Base-by-base conservation (phyloP, 1,284 basidiomycete genomes). In the Serendipita sp. region DNA sequence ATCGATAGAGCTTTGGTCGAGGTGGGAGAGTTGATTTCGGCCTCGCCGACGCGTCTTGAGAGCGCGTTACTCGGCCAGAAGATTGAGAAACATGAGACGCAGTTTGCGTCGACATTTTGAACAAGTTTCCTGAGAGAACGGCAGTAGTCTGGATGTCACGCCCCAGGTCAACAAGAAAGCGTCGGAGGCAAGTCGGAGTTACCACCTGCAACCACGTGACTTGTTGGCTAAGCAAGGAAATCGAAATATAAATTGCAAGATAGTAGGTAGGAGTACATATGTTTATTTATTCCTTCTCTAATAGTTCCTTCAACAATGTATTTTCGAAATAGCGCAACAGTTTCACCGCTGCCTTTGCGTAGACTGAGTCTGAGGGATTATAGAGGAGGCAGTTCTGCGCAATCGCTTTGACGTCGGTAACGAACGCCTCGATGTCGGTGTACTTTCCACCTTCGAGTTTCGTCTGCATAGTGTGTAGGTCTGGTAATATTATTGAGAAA, bases 381-480 rank as follows among this genome's bases (percentile, higher is more conserved):
- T 96, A 99, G 61, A 80, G 72, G 63, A 87, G 80, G 74, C 94
- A 98, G 70, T 99, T 99, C 70, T 91, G 84, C 71, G 94, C 93
- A 63, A 99, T 83, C 61, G 93, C 77, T 67, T 85, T 82, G 2
- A 87, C 86, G 71, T 99, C 95, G 17, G 79, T 80, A 4, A 88
- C 73, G 71, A 98, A 93, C 50, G 80, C 78, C 63, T 92, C 87
- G 44, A 97, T 76, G 26, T 80, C 82, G 41, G 79, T 74, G 72
- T 98, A 99, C 68, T 85, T 78, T 68, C 83, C 84, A 60, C 81
- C 87, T 64, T 94, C 89, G 32, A 99, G 82, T 73, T 94, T 98
- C 72, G 87, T 82, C 71, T 93, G 89, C 86, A 99, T 97, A 1
- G 91, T 96, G 62, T 79, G 79, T 64, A 99, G 82, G 72, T 99